Evolutionary conservation across 2,329 filamentous ascomycete species (phyloP).

Genomic region (Pseudocercospora cruenta): DNA sequence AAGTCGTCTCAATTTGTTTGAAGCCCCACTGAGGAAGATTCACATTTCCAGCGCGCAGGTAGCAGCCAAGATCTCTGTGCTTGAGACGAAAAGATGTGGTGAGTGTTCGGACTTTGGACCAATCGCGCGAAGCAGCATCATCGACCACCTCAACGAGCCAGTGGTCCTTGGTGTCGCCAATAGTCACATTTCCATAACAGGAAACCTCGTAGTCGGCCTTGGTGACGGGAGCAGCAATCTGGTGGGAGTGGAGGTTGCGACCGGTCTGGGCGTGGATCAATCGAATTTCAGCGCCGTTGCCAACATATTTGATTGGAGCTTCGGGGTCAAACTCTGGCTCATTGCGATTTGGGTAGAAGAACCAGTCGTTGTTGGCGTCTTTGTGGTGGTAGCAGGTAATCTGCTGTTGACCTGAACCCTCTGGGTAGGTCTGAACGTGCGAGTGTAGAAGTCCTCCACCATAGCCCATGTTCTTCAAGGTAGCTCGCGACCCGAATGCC

Average conservation of each 20-base stretch:
- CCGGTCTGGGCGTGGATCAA: conserved; percentile 94
- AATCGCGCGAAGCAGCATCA: conserved; percentile 84
- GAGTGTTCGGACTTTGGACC: conserved; percentile 82
- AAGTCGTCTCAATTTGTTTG: conserved; percentile 98
- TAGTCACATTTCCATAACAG: conserved; percentile 89
- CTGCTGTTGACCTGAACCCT: conserved; percentile 92
- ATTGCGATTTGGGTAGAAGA: conserved; percentile 90
- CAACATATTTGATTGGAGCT: conserved; percentile 71
- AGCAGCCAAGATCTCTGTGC: conserved; percentile 83
- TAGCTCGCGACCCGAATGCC: conserved; percentile 84
- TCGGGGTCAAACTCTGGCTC: conserved; percentile 74
- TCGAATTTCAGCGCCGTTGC: conserved; percentile 76
- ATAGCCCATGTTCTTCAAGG: conserved; percentile 99
- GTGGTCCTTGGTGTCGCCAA: conserved; percentile 97
- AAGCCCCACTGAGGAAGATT: conserved; percentile 99
- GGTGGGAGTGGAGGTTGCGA: conserved; percentile 94
- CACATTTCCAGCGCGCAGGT: conserved; percentile 90
- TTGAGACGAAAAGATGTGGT: conserved; percentile 90
- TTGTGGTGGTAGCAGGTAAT: conserved; percentile 99
- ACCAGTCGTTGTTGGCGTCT: conserved; percentile 99
- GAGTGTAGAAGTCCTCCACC: conserved; percentile 95
- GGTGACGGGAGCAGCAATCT: conserved; percentile 82
- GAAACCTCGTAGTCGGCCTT: conserved; percentile 94
- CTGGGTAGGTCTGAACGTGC: conserved; percentile 93
- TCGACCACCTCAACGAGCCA: conserved; percentile 91